Evolutionary conservation across 257 asterid species (phyloP).

Genomic region (Ilex aquifolium): DNA sequence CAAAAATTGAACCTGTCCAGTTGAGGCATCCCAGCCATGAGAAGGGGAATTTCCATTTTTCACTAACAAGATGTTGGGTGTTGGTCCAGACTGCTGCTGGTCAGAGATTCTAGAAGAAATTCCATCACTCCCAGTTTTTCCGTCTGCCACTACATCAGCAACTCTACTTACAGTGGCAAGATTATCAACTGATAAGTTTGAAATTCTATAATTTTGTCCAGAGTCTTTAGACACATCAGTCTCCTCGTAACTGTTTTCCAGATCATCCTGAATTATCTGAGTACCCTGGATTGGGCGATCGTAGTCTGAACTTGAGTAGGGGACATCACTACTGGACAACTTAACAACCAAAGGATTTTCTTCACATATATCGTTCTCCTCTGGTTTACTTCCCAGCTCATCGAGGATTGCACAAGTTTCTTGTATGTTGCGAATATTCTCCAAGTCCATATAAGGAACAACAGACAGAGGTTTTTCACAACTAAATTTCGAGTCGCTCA

Average conservation of each 20-base stretch:
- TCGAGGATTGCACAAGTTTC: not conserved
- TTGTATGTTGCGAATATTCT: not conserved
- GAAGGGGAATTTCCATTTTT: slow-evolving; percentile 22
- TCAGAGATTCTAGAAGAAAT: slow-evolving; percentile 11
- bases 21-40: slow-evolving; percentile 18
- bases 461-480: slow-evolving; percentile 14
- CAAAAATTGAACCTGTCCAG: slow-evolving; percentile 23
- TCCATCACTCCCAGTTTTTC: slow-evolving; percentile 3
- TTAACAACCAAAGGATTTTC: slow-evolving; percentile 14
- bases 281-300: slow-evolving; percentile 9
- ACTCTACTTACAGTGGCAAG: slow-evolving; percentile 1
- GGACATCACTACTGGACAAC: slow-evolving; percentile 9
- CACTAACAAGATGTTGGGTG: slow-evolving; percentile 10
- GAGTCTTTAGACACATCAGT: slow-evolving; percentile 16
- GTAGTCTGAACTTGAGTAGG: slow-evolving; percentile 16
- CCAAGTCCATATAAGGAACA: slow-evolving; percentile 7
- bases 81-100: slow-evolving; percentile 15
- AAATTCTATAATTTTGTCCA: slow-evolving; percentile 9
- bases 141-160: slow-evolving; percentile 7
- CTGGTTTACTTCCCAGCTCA: not conserved
- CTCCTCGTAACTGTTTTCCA: slow-evolving; percentile 14
- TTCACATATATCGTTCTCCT: slow-evolving; percentile 8
- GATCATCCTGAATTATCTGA: slow-evolving; percentile 14
- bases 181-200: slow-evolving; percentile 7
- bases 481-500: slow-evolving; percentile 12